A percentile compares a stretch with the other conserved stretches of the same genome.
Conservation (phyloP, 371 early-diverging fungal species). For the Circinella umbellata region DNA sequence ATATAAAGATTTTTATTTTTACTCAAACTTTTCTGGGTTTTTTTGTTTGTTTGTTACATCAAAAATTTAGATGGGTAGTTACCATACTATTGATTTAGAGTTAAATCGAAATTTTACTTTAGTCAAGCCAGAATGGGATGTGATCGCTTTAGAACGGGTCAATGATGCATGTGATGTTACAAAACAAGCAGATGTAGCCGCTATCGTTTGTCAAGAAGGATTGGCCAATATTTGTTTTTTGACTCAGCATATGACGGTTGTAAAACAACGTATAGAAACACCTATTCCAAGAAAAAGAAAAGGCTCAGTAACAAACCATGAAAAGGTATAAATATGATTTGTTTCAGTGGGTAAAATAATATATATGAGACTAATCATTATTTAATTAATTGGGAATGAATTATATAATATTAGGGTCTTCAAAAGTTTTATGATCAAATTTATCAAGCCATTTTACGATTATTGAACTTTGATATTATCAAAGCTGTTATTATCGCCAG, state of each 20-base stretch:
- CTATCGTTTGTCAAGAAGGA: slow-evolving; percentile 95
- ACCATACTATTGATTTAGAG: slow-evolving; percentile 95
- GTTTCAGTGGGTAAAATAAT: too few relatives aligned
- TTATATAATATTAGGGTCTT: slow-evolving; percentile 55
- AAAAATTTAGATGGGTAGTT: slow-evolving; percentile 81
- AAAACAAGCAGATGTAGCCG: slow-evolving; percentile 93
- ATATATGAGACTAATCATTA: too few relatives aligned
- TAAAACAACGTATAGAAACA: slow-evolving; percentile 90
- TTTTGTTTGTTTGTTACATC: neutral
- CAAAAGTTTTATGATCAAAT: slow-evolving; percentile 90
- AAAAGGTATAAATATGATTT: slow-evolving; percentile 64
- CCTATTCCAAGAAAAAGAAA: slow-evolving; percentile 92
- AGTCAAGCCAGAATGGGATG: slow-evolving; percentile 92
- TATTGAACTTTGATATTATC: slow-evolving; percentile 87
- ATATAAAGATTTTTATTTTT: too few relatives aligned
- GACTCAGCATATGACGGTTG: slow-evolving; percentile 94
- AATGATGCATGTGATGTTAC: slow-evolving; percentile 90
- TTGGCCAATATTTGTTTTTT: slow-evolving; percentile 93
- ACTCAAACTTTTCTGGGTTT: too few relatives aligned
- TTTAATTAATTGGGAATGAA: neutral
- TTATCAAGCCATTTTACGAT: slow-evolving; percentile 82
- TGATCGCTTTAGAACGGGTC: slow-evolving; percentile 87
- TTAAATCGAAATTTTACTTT: slow-evolving; percentile 88
- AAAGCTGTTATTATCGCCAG: slow-evolving; percentile 94
- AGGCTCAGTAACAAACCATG: slow-evolving; percentile 87